phyloP scores from a whole-genome alignment of 306 rosid species.

The Carpinus viminea region DNA sequence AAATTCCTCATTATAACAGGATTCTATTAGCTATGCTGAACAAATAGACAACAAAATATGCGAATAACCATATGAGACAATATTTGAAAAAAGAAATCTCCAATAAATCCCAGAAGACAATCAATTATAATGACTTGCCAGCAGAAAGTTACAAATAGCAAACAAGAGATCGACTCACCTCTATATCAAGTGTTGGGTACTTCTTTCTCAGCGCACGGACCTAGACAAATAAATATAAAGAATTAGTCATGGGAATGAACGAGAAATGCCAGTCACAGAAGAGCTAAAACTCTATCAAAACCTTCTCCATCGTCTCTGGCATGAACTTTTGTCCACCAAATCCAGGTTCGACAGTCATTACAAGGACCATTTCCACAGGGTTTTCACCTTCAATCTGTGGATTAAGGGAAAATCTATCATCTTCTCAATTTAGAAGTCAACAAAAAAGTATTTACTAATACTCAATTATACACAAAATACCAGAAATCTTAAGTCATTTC shows the following conservation, averaged over 20 bases:
- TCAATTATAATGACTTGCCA: conserved; percentile 4
- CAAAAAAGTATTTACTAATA: not conserved
- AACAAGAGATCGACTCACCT: conserved; percentile 47
- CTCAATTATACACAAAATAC: not conserved
- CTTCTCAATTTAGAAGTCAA: conserved; percentile 7
- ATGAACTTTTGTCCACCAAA: conserved; percentile 98
- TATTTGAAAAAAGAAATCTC: not conserved
- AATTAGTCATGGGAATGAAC: conserved; percentile 7
- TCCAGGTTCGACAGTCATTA: conserved; percentile 99
- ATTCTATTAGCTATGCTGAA: not conserved
- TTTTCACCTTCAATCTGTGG: conserved; percentile 78
- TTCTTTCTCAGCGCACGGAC: conserved; percentile 78
- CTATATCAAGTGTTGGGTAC: conserved; percentile 91
- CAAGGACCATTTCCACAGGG: conserved; percentile 97
- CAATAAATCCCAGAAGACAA: conserved; percentile 17
- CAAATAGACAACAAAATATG: not conserved
- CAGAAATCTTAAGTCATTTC: not conserved
- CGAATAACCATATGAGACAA: not conserved
- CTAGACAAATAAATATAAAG: conserved; percentile 34
- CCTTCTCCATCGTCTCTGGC: conserved; percentile 93
- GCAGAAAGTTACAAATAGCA: conserved; percentile 18
- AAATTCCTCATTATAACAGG: not conserved
- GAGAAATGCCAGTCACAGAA: conserved; percentile 22
- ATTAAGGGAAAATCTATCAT: conserved; percentile 5
- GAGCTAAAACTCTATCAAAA: conserved; percentile 16